Conservation (phyloP, 768 basidiomycete genomes). For the Russula virescens region DNA sequence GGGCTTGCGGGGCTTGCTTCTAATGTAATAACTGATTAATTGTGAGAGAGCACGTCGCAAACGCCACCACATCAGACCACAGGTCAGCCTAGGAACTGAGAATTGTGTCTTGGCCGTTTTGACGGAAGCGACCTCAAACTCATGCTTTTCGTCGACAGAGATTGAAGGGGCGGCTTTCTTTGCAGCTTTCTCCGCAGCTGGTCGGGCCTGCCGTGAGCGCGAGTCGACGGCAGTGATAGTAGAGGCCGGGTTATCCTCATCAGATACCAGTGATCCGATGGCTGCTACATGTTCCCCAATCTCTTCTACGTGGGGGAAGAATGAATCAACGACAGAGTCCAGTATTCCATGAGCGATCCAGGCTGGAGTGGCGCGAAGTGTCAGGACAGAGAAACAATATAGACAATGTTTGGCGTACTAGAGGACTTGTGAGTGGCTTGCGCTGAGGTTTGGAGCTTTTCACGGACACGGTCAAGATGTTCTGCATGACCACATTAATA, state of each 20-base stretch:
- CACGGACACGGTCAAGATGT: slow-evolving; percentile 71
- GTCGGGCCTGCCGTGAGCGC: not conserved
- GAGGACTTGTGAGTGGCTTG: slow-evolving; percentile 63
- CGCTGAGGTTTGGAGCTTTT: slow-evolving; percentile 59
- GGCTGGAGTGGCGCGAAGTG: slow-evolving; percentile 42
- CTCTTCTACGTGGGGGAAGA: slow-evolving; percentile 77
- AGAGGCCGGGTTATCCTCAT: slow-evolving; percentile 24
- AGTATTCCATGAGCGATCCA: slow-evolving; percentile 93
- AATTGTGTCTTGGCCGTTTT: slow-evolving; percentile 22
- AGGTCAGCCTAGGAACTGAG: slow-evolving; percentile 26
- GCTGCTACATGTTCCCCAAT: slow-evolving; percentile 49
- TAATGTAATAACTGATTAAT: not conserved
- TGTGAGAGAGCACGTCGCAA: slow-evolving; percentile 31
- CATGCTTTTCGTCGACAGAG: slow-evolving; percentile 13
- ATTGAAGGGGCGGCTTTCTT: no score
- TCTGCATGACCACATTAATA: slow-evolving; percentile 37
- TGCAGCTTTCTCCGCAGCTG: slow-evolving; percentile 8
- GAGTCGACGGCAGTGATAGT: not conserved
- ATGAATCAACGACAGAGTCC: slow-evolving; percentile 91
- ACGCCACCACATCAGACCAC: slow-evolving; percentile 35
- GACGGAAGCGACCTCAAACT: slow-evolving; percentile 12
- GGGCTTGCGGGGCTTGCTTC: not conserved
- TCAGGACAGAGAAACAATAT: not conserved
- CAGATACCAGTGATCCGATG: slow-evolving; percentile 62
- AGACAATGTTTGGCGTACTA: slow-evolving; percentile 40